A percentile compares a stretch with the other conserved stretches of the same genome.
Conservation (phyloP, 106 monocot genomes). For the Acorus gramineus region DNA sequence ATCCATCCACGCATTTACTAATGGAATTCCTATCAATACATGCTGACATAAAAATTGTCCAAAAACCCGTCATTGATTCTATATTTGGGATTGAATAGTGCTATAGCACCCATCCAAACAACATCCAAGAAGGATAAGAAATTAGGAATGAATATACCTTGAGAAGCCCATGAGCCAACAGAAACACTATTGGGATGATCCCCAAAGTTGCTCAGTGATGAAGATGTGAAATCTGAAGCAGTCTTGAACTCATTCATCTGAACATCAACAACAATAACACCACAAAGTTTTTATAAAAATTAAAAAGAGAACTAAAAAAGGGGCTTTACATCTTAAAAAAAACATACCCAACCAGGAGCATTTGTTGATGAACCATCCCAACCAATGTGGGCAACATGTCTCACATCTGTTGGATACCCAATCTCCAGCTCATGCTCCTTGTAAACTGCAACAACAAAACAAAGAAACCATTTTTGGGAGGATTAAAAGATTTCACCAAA, state of each 20-base stretch:
- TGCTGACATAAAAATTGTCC: no score
- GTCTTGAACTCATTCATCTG: conserved; percentile 72
- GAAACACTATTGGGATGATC: not conserved
- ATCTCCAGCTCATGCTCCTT: conserved; percentile 92
- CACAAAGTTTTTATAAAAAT: no score
- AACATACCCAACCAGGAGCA: conserved; percentile 71
- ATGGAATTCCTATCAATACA: no score
- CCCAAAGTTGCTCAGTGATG: conserved; percentile 28
- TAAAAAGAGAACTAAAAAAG: not conserved
- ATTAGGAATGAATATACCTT: conserved; percentile 22
- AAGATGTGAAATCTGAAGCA: conserved; percentile 43
- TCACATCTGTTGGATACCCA: conserved; percentile 88
- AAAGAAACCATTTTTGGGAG: not conserved
- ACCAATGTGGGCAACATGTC: conserved; percentile 88
- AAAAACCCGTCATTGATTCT: no score
- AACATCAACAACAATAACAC: not conserved
- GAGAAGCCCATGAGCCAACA: conserved; percentile 50
- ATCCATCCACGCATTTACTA: no score
- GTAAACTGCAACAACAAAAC: conserved; percentile 21
- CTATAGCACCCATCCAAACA: no score
- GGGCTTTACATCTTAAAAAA: not conserved
- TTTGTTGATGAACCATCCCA: conserved; percentile 31
- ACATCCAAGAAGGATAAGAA: not conserved
- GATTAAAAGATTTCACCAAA: not conserved
- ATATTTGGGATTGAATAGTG: no score